Conservation (phyloP, 495 filamentous ascomycete genomes). For the Penicillium lividum region DNA sequence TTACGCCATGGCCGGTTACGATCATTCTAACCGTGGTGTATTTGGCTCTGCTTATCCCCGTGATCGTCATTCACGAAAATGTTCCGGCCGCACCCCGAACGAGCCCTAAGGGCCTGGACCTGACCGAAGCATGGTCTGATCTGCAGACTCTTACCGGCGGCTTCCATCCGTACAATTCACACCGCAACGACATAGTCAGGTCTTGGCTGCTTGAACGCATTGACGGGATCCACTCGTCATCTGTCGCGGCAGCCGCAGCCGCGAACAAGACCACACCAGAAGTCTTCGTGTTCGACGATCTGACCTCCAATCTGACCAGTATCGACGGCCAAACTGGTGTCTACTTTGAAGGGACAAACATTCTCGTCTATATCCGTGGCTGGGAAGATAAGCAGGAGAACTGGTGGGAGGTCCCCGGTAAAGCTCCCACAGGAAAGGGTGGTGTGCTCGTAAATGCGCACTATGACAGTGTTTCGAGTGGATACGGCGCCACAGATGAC, state of each 20-base stretch:
- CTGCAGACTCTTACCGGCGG: slow-evolving; percentile 69
- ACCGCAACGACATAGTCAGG: slow-evolving; percentile 75
- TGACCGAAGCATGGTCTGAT: slow-evolving; percentile 85
- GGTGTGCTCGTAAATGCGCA: slow-evolving; percentile 93
- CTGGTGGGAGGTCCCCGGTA: slow-evolving; percentile 60
- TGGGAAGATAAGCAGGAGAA: slow-evolving; percentile 64
- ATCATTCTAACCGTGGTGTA: slow-evolving; percentile 71
- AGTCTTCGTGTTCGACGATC: slow-evolving; percentile 75
- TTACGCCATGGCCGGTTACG: slow-evolving; percentile 68
- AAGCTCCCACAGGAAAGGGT: slow-evolving; percentile 58
- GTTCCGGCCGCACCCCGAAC: slow-evolving; percentile 69
- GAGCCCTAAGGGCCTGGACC: slow-evolving; percentile 62
- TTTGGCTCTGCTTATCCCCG: slow-evolving; percentile 64
- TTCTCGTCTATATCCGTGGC: slow-evolving; percentile 88
- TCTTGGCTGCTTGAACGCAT: slow-evolving; percentile 75
- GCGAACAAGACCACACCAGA: slow-evolving; percentile 33
- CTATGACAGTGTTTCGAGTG: slow-evolving; percentile 92
- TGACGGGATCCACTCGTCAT: slow-evolving; percentile 60
- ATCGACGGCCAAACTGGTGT: slow-evolving; percentile 39
- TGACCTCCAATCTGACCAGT: slow-evolving; percentile 75
- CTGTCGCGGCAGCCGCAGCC: slow-evolving; percentile 13
- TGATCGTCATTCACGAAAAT: slow-evolving; percentile 72
- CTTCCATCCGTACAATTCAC: slow-evolving; percentile 88
- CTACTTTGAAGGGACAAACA: slow-evolving; percentile 92
- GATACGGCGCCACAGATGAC: slow-evolving; percentile 90